Evolutionary conservation across 768 basidiomycete species (phyloP).

Genomic region (Dacryopinax spathularia): DNA sequence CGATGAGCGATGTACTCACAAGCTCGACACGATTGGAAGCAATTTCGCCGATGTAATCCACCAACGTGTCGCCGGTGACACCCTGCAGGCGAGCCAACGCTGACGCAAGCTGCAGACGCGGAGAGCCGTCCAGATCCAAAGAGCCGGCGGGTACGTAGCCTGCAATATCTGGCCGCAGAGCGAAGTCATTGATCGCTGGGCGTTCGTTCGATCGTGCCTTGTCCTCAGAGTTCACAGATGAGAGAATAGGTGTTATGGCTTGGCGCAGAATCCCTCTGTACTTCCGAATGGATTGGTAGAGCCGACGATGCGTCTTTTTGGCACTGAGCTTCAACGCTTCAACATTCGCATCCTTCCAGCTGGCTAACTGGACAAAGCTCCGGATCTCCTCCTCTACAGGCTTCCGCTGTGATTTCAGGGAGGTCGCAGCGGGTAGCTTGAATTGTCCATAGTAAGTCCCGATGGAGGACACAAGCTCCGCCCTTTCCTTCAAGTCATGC

Average conservation of each 20-base stretch:
- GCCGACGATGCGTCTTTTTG: conserved; percentile 72
- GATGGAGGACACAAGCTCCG: conserved; percentile 46
- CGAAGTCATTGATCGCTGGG: neutral
- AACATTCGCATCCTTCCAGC: conserved; percentile 96
- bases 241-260: conserved; percentile 32
- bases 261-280: conserved; percentile 81
- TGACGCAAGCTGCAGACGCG: neutral
- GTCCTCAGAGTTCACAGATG: neutral
- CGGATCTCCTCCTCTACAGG: conserved; percentile 65
- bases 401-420: conserved; percentile 42
- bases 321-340: conserved; percentile 87
- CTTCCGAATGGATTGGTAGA: conserved; percentile 82
- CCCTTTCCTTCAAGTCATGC: conserved; percentile 33
- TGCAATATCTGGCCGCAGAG: neutral
- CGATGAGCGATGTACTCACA: conserved; percentile 41
- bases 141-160: neutral
- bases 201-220: neutral
- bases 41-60: neutral
- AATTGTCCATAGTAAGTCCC: conserved; percentile 52
- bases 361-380: conserved; percentile 83
- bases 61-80: conserved; percentile 16
- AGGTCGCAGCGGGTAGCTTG: conserved; percentile 30
- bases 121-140: neutral
- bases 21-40: conserved; percentile 32
- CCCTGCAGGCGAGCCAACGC: conserved; percentile 26